Percentiles rank a stretch among this genome's conserved stretches.
phyloP scores from a whole-genome alignment of 208 protist species.

The Borovskyia barvae region DNA sequence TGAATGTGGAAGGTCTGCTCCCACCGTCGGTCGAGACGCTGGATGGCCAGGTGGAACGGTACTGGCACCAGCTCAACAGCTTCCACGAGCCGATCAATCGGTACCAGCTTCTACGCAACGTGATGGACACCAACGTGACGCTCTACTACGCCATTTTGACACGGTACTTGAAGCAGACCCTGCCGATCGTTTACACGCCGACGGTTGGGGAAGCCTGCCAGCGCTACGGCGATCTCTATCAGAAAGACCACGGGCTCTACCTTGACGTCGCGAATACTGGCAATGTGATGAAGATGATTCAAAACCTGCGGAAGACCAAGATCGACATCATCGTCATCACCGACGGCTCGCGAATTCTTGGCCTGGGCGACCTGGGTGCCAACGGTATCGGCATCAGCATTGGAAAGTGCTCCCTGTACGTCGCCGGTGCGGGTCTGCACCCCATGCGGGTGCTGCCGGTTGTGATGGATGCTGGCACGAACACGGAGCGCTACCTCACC shows the following conservation, averaged over 20 bases:
- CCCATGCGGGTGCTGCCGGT: slow-evolving; percentile 84
- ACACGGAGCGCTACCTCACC: slow-evolving; percentile 72
- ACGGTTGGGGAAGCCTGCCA: slow-evolving; percentile 93
- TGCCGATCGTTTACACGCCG: slow-evolving; percentile 89
- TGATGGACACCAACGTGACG: slow-evolving; percentile 68
- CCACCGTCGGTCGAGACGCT: slow-evolving; percentile 67
- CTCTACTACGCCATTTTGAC: slow-evolving; percentile 78
- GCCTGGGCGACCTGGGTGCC: slow-evolving; percentile 92
- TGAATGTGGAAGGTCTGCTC: slow-evolving; percentile 56
- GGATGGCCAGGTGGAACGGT: slow-evolving; percentile 64
- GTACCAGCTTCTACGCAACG: slow-evolving; percentile 63
- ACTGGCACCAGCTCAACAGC: slow-evolving; percentile 52
- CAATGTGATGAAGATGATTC: slow-evolving; percentile 71
- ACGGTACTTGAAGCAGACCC: slow-evolving; percentile 59
- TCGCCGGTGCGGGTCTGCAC: slow-evolving; percentile 86
- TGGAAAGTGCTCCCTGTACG: slow-evolving; percentile 93
- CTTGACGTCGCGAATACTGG: slow-evolving; percentile 74
- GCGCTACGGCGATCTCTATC: slow-evolving; percentile 77
- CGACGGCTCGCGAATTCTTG: slow-evolving; percentile 95
- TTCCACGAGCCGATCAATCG: slow-evolving; percentile 78
- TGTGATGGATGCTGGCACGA: slow-evolving; percentile 91
- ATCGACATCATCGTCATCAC: slow-evolving; percentile 95
- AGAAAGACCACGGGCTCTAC: slow-evolving; percentile 87
- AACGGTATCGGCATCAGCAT: slow-evolving; percentile 96
- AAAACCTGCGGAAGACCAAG: slow-evolving; percentile 68